Evolutionary conservation across 495 filamentous ascomycete genomes (phyloP).

Genomic region (Mycothermus thermophilus): DNA sequence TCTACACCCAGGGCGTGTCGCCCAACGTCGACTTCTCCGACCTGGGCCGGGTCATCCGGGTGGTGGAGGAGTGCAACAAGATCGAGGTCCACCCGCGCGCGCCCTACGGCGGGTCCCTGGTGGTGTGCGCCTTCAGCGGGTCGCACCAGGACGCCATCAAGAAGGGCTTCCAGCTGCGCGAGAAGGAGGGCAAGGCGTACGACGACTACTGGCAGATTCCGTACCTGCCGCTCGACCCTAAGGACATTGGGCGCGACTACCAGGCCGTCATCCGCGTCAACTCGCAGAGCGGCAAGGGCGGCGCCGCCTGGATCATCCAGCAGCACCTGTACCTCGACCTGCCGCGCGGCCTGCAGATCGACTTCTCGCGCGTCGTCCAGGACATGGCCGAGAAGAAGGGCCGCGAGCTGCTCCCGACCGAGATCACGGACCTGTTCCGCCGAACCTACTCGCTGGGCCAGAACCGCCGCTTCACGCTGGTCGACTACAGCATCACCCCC

Average conservation of each 20-base stretch:
- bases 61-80: conserved; percentile 87
- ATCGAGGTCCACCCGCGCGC: conserved; percentile 82
- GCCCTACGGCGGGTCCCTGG: conserved; percentile 81
- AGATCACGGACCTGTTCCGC: conserved; percentile 80
- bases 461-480: conserved; percentile 69
- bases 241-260: conserved; percentile 90
- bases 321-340: conserved; percentile 81
- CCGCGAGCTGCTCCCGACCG: conserved; percentile 66
- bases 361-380: conserved; percentile 82
- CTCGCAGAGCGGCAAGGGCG: conserved; percentile 89
- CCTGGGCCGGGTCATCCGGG: conserved; percentile 72
- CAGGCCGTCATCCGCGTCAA: conserved; percentile 97
- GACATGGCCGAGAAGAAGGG: conserved; percentile 56
- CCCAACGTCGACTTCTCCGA: conserved; percentile 88
- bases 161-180: conserved; percentile 75
- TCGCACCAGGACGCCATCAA: conserved; percentile 97
- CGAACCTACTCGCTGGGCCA: conserved; percentile 68
- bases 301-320: conserved; percentile 88
- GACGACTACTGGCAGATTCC: conserved; percentile 58
- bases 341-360: conserved; percentile 82
- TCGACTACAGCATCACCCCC: conserved; percentile 85
- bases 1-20: conserved; percentile 89
- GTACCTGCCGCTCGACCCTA: conserved; percentile 85
- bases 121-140: conserved; percentile 79
- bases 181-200: conserved; percentile 41